A percentile compares a stretch with the other conserved stretches of the same genome.
Evolutionary conservation across 257 asterid species (phyloP).

Genomic region (Salvia hispanica): DNA sequence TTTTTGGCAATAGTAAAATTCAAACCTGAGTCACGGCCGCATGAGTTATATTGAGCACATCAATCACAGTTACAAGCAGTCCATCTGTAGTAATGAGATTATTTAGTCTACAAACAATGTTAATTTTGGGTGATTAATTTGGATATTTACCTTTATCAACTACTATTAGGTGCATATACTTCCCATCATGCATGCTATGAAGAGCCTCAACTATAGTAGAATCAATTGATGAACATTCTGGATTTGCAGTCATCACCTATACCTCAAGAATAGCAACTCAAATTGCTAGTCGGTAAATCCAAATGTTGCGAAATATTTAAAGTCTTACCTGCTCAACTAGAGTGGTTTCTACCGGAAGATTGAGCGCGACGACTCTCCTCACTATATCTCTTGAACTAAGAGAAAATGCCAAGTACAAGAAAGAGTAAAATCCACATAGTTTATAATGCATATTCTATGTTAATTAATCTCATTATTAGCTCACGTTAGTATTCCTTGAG

Average conservation of each 20-base stretch:
- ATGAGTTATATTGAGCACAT: constrained; percentile 90
- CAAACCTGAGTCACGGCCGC: constrained; percentile 79
- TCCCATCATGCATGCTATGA: constrained; percentile 95
- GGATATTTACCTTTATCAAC: constrained; percentile 70
- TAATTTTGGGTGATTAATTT: not conserved
- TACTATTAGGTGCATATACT: constrained; percentile 87
- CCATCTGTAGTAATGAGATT: constrained; percentile 60
- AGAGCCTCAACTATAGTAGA: constrained; percentile 93
- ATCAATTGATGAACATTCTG: constrained; percentile 89
- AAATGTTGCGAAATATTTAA: not conserved
- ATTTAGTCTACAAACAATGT: not conserved
- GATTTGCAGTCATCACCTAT: constrained; percentile 94
- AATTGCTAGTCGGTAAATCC: not conserved
- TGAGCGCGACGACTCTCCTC: constrained; percentile 93
- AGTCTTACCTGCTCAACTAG: constrained; percentile 69
- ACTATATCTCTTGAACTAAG: constrained; percentile 85
- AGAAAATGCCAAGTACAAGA: constrained; percentile 7
- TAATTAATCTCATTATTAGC: constrained; percentile 8
- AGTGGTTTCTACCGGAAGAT: constrained; percentile 76
- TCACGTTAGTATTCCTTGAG: constrained; percentile 81
- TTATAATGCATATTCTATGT: constrained; percentile 3
- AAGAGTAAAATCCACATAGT: constrained; percentile 11
- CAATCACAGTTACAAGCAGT: constrained; percentile 72
- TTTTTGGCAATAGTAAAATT: constrained; percentile 18
- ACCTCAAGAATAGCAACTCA: constrained; percentile 6